phyloP scores from a whole-genome alignment of 306 rosid genomes.

The Castanea crenata region DNA sequence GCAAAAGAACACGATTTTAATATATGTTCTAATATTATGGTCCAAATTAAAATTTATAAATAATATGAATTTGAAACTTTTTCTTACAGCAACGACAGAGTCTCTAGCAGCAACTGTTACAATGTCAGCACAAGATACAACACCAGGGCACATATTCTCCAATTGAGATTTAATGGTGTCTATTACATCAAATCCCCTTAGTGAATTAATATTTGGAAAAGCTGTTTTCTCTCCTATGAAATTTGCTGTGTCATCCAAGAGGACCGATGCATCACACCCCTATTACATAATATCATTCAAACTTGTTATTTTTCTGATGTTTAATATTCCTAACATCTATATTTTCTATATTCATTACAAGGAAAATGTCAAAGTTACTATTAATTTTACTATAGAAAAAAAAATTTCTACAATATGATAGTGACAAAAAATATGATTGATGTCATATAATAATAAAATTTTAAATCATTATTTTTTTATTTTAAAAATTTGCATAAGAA shows the following conservation, averaged over 20 bases:
- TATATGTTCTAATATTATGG: not conserved
- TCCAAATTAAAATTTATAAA: conserved; percentile 15
- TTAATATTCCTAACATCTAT: not conserved
- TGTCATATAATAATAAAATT: too few species aligned
- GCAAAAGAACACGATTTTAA: not conserved
- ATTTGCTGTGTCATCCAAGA: conserved; percentile 58
- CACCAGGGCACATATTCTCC: conserved; percentile 45
- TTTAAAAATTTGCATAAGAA: too few species aligned
- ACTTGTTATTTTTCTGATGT: not conserved
- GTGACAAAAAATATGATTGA: too few species aligned
- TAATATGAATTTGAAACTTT: too few species aligned
- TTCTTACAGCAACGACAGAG: not conserved
- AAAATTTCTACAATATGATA: too few species aligned
- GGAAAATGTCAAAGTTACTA: too few species aligned
- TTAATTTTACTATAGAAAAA: too few species aligned
- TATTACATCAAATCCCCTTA: conserved; percentile 56
- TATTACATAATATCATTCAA: conserved; percentile 1
- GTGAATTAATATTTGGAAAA: conserved; percentile 42
- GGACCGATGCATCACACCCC: conserved; percentile 76
- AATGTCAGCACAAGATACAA: conserved; percentile 70
- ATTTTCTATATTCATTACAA: too few species aligned
- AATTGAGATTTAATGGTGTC: conserved; percentile 50
- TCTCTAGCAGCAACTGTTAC: conserved; percentile 61
- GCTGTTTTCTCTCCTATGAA: conserved; percentile 71
- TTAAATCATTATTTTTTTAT: too few species aligned